phyloP scores from a whole-genome alignment of 768 basidiomycete genomes.

The Leucogyrophana mollusca region DNA sequence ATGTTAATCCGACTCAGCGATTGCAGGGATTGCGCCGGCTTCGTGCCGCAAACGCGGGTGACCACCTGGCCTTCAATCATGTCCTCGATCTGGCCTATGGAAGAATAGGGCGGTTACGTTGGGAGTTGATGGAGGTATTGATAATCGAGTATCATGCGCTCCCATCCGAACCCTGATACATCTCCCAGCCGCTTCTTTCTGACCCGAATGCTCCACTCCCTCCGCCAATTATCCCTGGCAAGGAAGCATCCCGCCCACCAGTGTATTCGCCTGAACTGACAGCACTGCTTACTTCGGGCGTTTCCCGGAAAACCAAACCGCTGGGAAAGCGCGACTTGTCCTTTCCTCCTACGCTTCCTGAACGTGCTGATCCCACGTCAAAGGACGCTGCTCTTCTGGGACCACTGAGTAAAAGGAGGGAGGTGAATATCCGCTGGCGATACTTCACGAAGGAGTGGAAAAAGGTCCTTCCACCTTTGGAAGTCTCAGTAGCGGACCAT shows the following conservation, averaged over 20 bases:
- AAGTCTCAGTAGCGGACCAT: slow-evolving; percentile 33
- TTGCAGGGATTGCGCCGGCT: slow-evolving; percentile 54
- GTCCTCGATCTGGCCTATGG: slow-evolving; percentile 75
- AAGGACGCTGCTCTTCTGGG: slow-evolving; percentile 61
- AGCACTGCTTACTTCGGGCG: slow-evolving; percentile 56
- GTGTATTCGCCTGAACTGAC: slow-evolving; percentile 60
- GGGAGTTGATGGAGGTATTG: slow-evolving; percentile 65
- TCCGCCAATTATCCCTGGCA: slow-evolving; percentile 48
- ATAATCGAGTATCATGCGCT: neutral
- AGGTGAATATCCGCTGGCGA: slow-evolving; percentile 71
- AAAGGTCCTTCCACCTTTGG: slow-evolving; percentile 61
- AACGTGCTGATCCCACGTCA: slow-evolving; percentile 54
- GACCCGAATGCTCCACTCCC: slow-evolving; percentile 42
- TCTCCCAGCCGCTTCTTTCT: slow-evolving; percentile 51
- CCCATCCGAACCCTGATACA: slow-evolving; percentile 9
- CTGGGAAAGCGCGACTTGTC: slow-evolving; percentile 39
- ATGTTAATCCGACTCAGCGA: neutral
- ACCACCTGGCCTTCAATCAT: slow-evolving; percentile 48
- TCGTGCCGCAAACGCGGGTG: slow-evolving; percentile 51
- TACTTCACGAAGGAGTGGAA: slow-evolving; percentile 55
- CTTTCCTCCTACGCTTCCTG: slow-evolving; percentile 55
- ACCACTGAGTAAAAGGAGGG: slow-evolving; percentile 68
- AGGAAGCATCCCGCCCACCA: slow-evolving; percentile 61
- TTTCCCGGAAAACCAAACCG: slow-evolving; percentile 46
- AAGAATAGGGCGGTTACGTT: slow-evolving; percentile 65